Percentiles rank a stretch among this genome's conserved stretches.
phyloP scores from a whole-genome alignment of 805 yeast species.

The Lachancea fermentati region DNA sequence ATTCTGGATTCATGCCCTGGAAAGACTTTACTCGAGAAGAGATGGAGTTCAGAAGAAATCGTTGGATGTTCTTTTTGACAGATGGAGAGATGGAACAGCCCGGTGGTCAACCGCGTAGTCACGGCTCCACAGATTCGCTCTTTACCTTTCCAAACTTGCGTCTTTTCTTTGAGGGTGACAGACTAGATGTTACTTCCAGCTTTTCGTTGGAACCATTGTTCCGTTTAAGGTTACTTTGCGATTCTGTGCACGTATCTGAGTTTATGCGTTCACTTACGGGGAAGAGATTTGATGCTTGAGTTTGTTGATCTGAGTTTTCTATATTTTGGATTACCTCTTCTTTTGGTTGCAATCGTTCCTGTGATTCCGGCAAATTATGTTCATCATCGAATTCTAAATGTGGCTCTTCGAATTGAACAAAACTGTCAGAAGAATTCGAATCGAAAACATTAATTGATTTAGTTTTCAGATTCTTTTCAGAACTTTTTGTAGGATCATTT shows the following conservation, averaged over 20 bases:
- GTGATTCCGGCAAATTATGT: no score
- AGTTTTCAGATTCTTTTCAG: background rate
- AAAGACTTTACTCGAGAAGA: slow-evolving; percentile 38
- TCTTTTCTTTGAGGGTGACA: slow-evolving; percentile 11
- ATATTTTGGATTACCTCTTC: no score
- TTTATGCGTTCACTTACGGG: no score
- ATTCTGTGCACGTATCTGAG: no score
- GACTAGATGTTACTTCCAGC: no score
- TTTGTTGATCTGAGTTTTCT: no score
- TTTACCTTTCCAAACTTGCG: slow-evolving; percentile 5
- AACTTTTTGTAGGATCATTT: background rate
- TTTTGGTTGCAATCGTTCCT: no score
- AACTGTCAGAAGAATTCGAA: background rate
- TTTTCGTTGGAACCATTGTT: no score
- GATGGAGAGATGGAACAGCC: slow-evolving; percentile 1
- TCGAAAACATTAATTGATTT: background rate
- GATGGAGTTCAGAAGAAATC: slow-evolving; percentile 26
- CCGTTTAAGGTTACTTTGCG: no score
- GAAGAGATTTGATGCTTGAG: no score
- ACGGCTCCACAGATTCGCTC: background rate
- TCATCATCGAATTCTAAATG: no score
- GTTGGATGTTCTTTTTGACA: background rate
- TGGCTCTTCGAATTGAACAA: background rate
- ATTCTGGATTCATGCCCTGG: slow-evolving; percentile 48
- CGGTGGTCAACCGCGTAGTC: background rate